Evolutionary conservation across 495 filamentous ascomycete genomes (phyloP).

Genomic region (Xylaria telfairii): DNA sequence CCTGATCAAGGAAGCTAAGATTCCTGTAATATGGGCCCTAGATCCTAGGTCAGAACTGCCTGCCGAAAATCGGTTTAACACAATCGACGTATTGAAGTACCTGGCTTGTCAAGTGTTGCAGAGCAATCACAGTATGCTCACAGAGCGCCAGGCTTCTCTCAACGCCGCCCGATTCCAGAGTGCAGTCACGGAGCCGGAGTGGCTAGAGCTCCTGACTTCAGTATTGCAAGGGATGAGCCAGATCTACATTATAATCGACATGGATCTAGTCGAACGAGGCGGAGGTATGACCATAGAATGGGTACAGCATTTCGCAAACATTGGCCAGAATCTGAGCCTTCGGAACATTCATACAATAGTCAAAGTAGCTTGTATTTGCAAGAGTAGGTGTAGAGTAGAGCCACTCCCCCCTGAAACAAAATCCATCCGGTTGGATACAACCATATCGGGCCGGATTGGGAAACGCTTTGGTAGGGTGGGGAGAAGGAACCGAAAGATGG

Average conservation of each 20-base stretch:
- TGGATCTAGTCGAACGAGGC: slow-evolving; percentile 1
- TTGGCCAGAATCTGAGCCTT: neutral
- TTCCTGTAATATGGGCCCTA: slow-evolving; percentile 1
- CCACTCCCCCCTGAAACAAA: neutral
- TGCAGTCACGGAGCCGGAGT: neutral
- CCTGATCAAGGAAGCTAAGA: neutral
- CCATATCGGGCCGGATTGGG: neutral
- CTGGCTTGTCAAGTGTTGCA: slow-evolving; percentile 1
- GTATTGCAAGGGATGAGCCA: neutral
- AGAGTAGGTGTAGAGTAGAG: neutral
- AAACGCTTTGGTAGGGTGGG: neutral
- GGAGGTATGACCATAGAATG: neutral
- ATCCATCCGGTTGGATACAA: neutral
- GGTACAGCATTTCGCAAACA: neutral
- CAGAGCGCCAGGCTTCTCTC: neutral
- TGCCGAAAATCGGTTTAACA: neutral
- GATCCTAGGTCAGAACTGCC: neutral
- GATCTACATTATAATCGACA: slow-evolving; percentile 5
- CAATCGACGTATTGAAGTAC: neutral
- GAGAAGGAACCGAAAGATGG: neutral
- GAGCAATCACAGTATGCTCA: neutral
- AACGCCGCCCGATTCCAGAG: neutral
- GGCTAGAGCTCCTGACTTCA: neutral
- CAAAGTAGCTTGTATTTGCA: neutral
- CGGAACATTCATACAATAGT: slow-evolving; percentile 2